phyloP scores from a whole-genome alignment of 2,329 filamentous ascomycete genomes.

The Trichophyton mentagrophytes region DNA sequence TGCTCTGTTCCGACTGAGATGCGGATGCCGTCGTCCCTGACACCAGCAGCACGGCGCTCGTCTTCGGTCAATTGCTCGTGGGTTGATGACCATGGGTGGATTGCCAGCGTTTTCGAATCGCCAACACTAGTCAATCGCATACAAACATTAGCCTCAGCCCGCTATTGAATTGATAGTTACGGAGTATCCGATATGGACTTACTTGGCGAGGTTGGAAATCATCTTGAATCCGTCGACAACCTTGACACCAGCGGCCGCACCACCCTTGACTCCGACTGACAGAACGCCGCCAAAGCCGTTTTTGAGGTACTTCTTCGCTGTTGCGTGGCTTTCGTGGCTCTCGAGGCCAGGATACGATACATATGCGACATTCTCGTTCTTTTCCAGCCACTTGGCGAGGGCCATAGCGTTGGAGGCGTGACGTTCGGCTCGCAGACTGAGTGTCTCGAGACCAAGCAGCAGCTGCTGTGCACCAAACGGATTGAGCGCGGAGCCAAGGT shows the following conservation, averaged over 20 bases:
- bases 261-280: slow-evolving; percentile 87
- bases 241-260: slow-evolving; percentile 66
- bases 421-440: slow-evolving; percentile 72
- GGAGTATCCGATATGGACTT: slow-evolving; percentile 14
- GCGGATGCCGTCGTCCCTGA: slow-evolving; percentile 79
- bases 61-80: slow-evolving; percentile 81
- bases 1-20: slow-evolving; percentile 94
- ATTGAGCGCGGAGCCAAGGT: slow-evolving; percentile 70
- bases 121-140: slow-evolving; percentile 46
- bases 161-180: not conserved
- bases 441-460: slow-evolving; percentile 75
- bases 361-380: slow-evolving; percentile 75
- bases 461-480: slow-evolving; percentile 91
- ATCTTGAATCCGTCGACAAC: slow-evolving; percentile 91
- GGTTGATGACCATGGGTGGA: slow-evolving; percentile 90
- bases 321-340: slow-evolving; percentile 64
- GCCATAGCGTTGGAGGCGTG: slow-evolving; percentile 73
- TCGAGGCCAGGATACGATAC: slow-evolving; percentile 84
- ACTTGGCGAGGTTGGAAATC: slow-evolving; percentile 88
- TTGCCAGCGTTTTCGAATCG: slow-evolving; percentile 86
- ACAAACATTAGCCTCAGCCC: not conserved
- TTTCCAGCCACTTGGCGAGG: slow-evolving; percentile 71
- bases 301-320: slow-evolving; percentile 76
- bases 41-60: slow-evolving; percentile 68
- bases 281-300: slow-evolving; percentile 81